These are phyloP conservation scores for Cutaneotrichosporon dermatis DNA, from an alignment of 1,284 basidiomycete species.

Conservation along the genomic window DNA sequence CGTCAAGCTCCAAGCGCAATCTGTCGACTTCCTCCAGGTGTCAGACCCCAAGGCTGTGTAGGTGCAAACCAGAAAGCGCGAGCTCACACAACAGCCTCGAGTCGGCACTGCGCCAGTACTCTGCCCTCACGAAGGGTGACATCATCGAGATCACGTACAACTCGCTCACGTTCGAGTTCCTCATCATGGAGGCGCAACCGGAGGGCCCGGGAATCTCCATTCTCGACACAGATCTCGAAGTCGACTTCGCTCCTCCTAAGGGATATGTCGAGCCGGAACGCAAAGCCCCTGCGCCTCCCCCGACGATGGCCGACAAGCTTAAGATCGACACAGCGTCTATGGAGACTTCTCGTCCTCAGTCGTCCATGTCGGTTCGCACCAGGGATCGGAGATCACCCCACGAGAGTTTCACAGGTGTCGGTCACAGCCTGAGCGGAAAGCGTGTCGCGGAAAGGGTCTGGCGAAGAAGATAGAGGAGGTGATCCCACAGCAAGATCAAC, in stretches of 20 bases:
- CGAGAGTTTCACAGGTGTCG: conserved; percentile 92
- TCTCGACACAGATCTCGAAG: conserved; percentile 83
- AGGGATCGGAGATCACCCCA: conserved; percentile 51
- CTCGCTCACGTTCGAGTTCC: conserved; percentile 86
- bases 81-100: conserved; percentile 63
- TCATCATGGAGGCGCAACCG: conserved; percentile 90
- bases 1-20: conserved; percentile 95
- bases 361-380: conserved; percentile 45
- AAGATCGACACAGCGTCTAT: conserved; percentile 78
- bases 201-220: conserved; percentile 84
- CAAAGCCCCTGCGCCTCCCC: conserved; percentile 69
- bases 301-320: conserved; percentile 95
- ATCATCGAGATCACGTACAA: conserved; percentile 91
- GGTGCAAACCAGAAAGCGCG: not conserved
- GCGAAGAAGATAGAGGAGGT: conserved; percentile 75
- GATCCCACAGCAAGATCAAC: conserved; percentile 78
- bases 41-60: conserved; percentile 93
- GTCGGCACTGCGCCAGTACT: conserved; percentile 89
- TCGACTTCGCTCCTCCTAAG: conserved; percentile 59
- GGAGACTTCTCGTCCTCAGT: conserved; percentile 73
- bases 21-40: conserved; percentile 85
- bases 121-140: conserved; percentile 81
- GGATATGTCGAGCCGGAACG: conserved; percentile 83
- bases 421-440: conserved; percentile 78
- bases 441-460: conserved; percentile 91